phyloP scores from a whole-genome alignment of 441 rosid genomes.

The Pelargonium myrrhifolium region DNA sequence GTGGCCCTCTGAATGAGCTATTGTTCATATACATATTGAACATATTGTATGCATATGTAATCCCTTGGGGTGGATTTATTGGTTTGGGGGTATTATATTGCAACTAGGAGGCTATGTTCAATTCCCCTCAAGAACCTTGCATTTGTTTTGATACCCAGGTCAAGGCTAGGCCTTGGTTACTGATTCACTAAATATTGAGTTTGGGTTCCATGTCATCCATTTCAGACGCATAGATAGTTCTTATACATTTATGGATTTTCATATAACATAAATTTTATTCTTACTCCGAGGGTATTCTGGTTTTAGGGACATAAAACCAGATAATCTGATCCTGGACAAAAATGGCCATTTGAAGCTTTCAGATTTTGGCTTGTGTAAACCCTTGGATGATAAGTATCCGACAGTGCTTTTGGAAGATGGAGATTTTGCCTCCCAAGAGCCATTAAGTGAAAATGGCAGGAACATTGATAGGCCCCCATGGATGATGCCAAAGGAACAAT shows the following conservation, averaged over 20 bases:
- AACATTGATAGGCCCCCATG: constrained; percentile 51
- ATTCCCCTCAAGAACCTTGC: not conserved
- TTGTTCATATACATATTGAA: too few relatives aligned
- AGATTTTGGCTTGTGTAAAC: constrained; percentile 96
- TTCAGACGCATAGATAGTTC: not conserved
- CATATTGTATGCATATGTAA: too few relatives aligned
- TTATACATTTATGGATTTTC: constrained; percentile 2
- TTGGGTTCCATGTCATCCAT: not conserved
- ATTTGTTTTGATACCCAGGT: not conserved
- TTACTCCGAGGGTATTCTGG: constrained; percentile 11
- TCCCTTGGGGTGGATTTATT: not conserved
- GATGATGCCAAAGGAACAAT: constrained; percentile 77
- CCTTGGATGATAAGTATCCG: constrained; percentile 72
- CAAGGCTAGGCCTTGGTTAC: not conserved
- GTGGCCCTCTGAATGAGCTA: too few relatives aligned
- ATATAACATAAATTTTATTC: not conserved
- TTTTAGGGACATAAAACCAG: constrained; percentile 88
- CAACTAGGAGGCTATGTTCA: too few relatives aligned
- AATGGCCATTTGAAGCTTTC: constrained; percentile 96
- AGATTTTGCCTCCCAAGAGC: constrained; percentile 33
- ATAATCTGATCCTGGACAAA: constrained; percentile 85
- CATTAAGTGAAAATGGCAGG: constrained; percentile 76
- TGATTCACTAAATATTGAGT: not conserved
- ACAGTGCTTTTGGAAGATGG: constrained; percentile 64
- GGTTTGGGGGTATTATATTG: too few relatives aligned